Evolutionary conservation across 257 asterid genomes (phyloP).

Genomic region (Salvia miltiorrhiza): DNA sequence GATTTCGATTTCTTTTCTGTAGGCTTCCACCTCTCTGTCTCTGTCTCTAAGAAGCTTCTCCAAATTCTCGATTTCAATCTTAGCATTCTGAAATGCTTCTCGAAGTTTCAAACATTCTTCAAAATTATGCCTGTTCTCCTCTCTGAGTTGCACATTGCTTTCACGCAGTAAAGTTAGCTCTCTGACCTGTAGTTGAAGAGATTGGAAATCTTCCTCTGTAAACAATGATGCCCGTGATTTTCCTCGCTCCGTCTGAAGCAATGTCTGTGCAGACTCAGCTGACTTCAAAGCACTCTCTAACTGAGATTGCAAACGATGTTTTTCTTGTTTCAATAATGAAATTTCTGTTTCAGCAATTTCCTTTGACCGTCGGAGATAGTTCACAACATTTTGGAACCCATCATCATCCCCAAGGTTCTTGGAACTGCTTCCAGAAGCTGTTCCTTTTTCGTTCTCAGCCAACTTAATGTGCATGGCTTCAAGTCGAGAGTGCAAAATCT

Average conservation of each 20-base stretch:
- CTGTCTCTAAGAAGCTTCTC: constrained; percentile 50
- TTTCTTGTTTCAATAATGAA: constrained; percentile 82
- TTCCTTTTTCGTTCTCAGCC: constrained; percentile 81
- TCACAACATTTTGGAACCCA: constrained; percentile 75
- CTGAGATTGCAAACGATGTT: constrained; percentile 81
- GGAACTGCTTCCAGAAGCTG: constrained; percentile 53
- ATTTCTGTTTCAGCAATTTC: constrained; percentile 92
- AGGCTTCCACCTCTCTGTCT: constrained; percentile 58
- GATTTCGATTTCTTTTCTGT: constrained; percentile 48
- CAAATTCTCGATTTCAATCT: constrained; percentile 57
- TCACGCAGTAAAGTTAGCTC: constrained; percentile 90
- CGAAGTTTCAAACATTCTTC: constrained; percentile 95
- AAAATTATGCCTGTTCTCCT: constrained; percentile 77
- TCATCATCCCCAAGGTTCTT: constrained; percentile 50
- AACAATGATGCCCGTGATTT: constrained; percentile 55
- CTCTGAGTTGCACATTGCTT: constrained; percentile 90
- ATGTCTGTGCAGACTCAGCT: constrained; percentile 68
- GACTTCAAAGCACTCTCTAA: constrained; percentile 76
- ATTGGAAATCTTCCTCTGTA: constrained; percentile 71
- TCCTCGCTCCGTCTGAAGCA: constrained; percentile 58
- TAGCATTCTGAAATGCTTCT: constrained; percentile 49
- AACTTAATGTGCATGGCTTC: constrained; percentile 83
- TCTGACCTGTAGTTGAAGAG: constrained; percentile 81
- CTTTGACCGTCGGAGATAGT: constrained; percentile 86
- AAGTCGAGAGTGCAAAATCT: constrained; percentile 69